phyloP scores from a whole-genome alignment of 1,139 yeast species.

The Geotrichum europaeum region DNA sequence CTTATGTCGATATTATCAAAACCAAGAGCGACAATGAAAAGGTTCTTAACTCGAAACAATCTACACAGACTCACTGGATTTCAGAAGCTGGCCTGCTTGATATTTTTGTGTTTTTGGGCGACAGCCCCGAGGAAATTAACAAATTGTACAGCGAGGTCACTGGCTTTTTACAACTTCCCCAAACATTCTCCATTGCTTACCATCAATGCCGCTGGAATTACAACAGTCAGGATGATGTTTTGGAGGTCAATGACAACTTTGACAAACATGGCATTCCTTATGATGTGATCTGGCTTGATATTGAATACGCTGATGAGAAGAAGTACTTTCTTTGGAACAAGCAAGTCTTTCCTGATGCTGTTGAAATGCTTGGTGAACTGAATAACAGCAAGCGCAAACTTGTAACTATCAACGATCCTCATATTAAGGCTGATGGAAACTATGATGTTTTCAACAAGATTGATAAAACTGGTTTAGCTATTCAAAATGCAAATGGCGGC shows the following conservation, averaged over 20 bases:
- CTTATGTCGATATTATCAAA: slow-evolving; percentile 68
- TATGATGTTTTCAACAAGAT: slow-evolving; percentile 59
- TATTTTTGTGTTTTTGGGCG: slow-evolving; percentile 61
- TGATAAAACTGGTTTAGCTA: slow-evolving; percentile 38
- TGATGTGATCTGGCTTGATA: slow-evolving; percentile 92
- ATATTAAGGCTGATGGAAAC: slow-evolving; percentile 54
- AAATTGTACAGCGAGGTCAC: slow-evolving; percentile 63
- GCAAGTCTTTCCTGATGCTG: slow-evolving; percentile 69
- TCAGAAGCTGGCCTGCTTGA: slow-evolving; percentile 86
- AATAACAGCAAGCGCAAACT: slow-evolving; percentile 72
- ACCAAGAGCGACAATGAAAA: slow-evolving; percentile 25
- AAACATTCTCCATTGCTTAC: slow-evolving; percentile 73
- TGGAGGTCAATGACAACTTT: slow-evolving; percentile 60
- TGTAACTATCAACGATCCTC: slow-evolving; percentile 88
- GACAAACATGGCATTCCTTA: slow-evolving; percentile 74
- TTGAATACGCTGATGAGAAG: slow-evolving; percentile 81
- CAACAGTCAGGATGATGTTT: slow-evolving; percentile 77
- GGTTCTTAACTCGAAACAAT: slow-evolving; percentile 7
- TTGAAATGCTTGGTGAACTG: slow-evolving; percentile 54
- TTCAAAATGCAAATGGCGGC: slow-evolving; percentile 44
- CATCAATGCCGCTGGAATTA: slow-evolving; percentile 99
- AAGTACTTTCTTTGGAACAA: slow-evolving; percentile 90
- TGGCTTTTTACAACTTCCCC: slow-evolving; percentile 74
- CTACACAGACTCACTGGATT: slow-evolving; percentile 71
- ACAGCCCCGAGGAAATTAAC: slow-evolving; percentile 55